A percentile compares a stretch with the other conserved stretches of the same genome.
phyloP scores from a whole-genome alignment of 2,329 filamentous ascomycete genomes.

The Leptoxyphium fumago region DNA sequence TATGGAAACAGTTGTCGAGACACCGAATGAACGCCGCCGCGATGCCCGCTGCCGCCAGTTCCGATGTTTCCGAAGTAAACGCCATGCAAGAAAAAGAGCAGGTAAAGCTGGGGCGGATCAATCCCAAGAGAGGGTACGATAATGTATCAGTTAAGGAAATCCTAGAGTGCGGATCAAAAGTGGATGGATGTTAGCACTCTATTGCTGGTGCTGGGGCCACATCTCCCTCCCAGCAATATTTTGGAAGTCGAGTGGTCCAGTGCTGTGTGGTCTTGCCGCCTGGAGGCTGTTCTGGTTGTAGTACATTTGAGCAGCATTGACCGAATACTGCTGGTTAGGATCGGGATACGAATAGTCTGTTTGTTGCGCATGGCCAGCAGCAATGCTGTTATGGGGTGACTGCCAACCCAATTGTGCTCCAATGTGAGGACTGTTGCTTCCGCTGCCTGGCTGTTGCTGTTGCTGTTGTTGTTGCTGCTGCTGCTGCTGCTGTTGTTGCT shows the following conservation, averaged over 20 bases:
- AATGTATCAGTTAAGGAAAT: too few relatives aligned
- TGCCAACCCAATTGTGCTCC: conserved; percentile 61
- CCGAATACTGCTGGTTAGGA: conserved; percentile 29
- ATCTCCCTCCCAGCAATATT: conserved; percentile 40
- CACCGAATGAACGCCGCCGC: too few relatives aligned
- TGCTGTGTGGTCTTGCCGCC: conserved; percentile 47
- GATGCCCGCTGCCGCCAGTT: too few relatives aligned
- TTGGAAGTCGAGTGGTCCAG: conserved; percentile 48
- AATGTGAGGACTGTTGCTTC: conserved; percentile 61
- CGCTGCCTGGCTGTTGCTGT: conserved; percentile 49
- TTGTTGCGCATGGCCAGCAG: conserved; percentile 46
- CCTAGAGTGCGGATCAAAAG: too few relatives aligned
- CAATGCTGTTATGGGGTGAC: conserved; percentile 62
- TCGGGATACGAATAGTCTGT: conserved; percentile 70
- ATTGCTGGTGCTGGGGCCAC: conserved; percentile 35
- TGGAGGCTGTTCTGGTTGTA: conserved; percentile 55
- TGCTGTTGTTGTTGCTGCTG: conserved; percentile 57
- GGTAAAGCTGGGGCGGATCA: too few relatives aligned
- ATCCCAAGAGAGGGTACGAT: too few relatives aligned
- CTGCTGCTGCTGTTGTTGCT: conserved; percentile 45
- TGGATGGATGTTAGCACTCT: conserved; percentile 1
- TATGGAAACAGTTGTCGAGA: too few relatives aligned
- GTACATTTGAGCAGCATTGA: conserved; percentile 59
- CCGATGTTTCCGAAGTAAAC: neutral
- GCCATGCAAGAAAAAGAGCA: too few relatives aligned